A percentile compares a stretch with the other conserved stretches of the same genome.
Evolutionary conservation across 2,329 filamentous ascomycete genomes (phyloP).

Genomic region (Metarhizium rileyi): DNA sequence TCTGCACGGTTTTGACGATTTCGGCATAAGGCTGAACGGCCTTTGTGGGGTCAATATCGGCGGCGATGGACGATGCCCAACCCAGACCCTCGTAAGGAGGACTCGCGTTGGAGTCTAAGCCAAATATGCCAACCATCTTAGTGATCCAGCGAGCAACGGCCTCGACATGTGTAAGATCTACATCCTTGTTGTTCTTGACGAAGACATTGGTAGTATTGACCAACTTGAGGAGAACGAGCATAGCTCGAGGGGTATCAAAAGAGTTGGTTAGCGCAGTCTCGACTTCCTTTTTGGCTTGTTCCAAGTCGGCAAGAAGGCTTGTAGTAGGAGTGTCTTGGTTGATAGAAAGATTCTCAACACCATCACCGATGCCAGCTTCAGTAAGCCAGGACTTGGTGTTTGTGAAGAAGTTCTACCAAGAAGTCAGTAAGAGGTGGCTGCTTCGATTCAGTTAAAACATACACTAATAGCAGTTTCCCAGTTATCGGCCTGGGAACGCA

Average conservation of each 20-base stretch:
- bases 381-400: constrained; percentile 45
- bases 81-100: constrained; percentile 47
- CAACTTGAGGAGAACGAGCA: constrained; percentile 68
- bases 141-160: constrained; percentile 70
- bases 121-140: constrained; percentile 73
- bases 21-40: constrained; percentile 38
- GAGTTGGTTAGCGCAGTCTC: constrained; percentile 64
- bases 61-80: constrained; percentile 37
- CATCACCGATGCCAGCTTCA: constrained; percentile 28
- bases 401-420: constrained; percentile 44
- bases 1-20: constrained; percentile 34
- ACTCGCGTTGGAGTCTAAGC: constrained; percentile 56
- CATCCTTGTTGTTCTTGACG: constrained; percentile 36
- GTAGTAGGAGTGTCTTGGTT: constrained; percentile 20
- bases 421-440: constrained; percentile 10
- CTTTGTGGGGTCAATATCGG: constrained; percentile 32
- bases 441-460: constrained; percentile 15
- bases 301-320: constrained; percentile 31
- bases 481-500: constrained; percentile 61
- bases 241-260: constrained; percentile 74
- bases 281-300: constrained; percentile 45
- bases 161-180: constrained; percentile 39
- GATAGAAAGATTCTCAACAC: constrained; percentile 30
- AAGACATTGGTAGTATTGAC: constrained; percentile 67
- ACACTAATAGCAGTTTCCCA: constrained; percentile 75